phyloP scores from a whole-genome alignment of 768 basidiomycete species.

The Mycena olivaceomarginata region DNA sequence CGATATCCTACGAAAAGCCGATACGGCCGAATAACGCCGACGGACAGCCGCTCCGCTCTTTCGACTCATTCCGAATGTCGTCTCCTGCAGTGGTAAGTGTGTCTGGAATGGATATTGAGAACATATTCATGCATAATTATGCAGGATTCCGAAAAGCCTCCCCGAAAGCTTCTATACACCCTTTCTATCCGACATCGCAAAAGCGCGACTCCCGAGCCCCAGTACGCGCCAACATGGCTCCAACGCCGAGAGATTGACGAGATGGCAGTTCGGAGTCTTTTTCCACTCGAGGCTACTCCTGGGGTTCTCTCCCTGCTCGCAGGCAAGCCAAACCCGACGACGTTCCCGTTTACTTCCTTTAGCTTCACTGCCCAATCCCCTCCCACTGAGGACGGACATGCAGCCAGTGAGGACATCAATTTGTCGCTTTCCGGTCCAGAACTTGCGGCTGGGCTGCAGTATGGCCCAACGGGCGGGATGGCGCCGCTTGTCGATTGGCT shows the following conservation, averaged over 20 bases:
- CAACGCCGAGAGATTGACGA: constrained; percentile 18
- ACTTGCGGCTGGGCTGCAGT: constrained; percentile 83
- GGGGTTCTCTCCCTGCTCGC: constrained; percentile 90
- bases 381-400: constrained; percentile 52
- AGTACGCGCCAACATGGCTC: constrained; percentile 62
- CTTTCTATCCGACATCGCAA: constrained; percentile 80
- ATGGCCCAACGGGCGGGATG: constrained; percentile 84
- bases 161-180: constrained; percentile 72
- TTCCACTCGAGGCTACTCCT: constrained; percentile 86
- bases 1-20: too few species aligned
- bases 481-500: constrained; percentile 82
- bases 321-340: constrained; percentile 93
- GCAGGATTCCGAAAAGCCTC: constrained; percentile 57
- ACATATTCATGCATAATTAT: background rate
- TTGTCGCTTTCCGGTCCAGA: constrained; percentile 76
- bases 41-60: too few species aligned
- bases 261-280: constrained; percentile 77
- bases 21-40: too few species aligned
- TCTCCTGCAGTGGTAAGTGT: background rate
- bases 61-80: too few species aligned
- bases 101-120: background rate
- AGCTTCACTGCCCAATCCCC: constrained; percentile 77
- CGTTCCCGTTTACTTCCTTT: constrained; percentile 93
- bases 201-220: constrained; percentile 76
- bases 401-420: constrained; percentile 58